Conservation (phyloP, 805 yeast genomes). For the Yarrowia yakushimensis region DNA sequence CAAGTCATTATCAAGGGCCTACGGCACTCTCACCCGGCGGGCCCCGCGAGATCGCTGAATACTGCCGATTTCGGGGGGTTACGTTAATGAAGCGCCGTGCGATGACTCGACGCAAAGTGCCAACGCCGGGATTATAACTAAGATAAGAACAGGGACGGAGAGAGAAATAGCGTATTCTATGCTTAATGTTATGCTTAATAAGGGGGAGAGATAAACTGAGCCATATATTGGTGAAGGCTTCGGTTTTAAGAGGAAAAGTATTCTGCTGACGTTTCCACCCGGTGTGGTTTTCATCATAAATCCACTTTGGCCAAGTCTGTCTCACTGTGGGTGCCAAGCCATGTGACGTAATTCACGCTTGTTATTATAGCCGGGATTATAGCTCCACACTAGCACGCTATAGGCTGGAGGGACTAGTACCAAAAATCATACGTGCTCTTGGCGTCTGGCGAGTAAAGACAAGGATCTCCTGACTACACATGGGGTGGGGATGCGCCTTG, state of each 20-base stretch:
- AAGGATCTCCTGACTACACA: background rate
- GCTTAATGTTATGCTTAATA: background rate
- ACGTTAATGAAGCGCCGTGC: background rate
- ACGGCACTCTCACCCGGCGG: no score
- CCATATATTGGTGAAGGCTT: no score
- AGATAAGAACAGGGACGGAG: background rate
- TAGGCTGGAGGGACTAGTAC: background rate
- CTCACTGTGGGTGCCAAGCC: background rate
- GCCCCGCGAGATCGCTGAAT: background rate
- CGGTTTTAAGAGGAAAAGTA: background rate
- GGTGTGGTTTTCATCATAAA: background rate
- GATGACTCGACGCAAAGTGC: background rate
- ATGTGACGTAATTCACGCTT: background rate
- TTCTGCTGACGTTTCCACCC: background rate
- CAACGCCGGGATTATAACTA: background rate
- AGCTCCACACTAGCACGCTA: background rate
- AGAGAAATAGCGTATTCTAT: background rate
- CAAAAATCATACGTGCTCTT: background rate
- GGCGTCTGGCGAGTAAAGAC: background rate
- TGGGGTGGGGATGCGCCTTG: background rate
- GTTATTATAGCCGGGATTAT: background rate
- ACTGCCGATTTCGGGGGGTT: background rate
- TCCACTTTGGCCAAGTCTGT: background rate
- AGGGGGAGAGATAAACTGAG: background rate
- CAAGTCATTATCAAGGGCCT: no score